Base-by-base conservation (phyloP, 495 filamentous ascomycete genomes). In the Beverwykella pulmonaria region DNA sequence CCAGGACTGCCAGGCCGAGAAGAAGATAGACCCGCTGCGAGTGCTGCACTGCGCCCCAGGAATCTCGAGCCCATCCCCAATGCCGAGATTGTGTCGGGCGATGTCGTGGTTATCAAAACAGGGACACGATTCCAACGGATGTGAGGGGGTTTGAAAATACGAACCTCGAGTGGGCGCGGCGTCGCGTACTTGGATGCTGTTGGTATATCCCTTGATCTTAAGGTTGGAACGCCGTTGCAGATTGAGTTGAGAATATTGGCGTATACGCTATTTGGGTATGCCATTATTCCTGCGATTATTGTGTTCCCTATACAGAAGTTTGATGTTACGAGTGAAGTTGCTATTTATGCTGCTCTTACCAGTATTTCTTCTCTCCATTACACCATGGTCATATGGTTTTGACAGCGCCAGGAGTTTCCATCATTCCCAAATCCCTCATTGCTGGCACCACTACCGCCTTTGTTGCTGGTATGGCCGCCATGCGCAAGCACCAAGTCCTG, bases 1-100 rank as follows among this genome's bases (percentile, higher is more conserved):
- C 50, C 91, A 94, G 72, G 92, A 96, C 72, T 92, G 88, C 71
- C 82, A 85, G 56, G 92, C 92, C 20, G 91, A 92, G 72, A 90
- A 93, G 79, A 92, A 88, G 63, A 92, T 94, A 82, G 84, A 92
- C 52, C 88, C 89, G 20, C 81, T 96, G 10, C 80, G 89, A 36
- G 84, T 86, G 22, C 80, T 94, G 90, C 89, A 2, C 77, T 95
- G 2, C 88, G 92, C 36, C 84, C 92, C 73, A 88, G 90, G 1
- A 81, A 83, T 36, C 79, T 82, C 15, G 73, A 79, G 23, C 83
- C 83, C n/a, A 80, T 93, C 56, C 84, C 89, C 25, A 88, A 89
- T 54, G 81, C 83, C 27, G 84, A 91, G 46, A 80, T 93, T 50
- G 87, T 93, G 2, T 88, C 90, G 19, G 92, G 92, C 30, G 92